Evolutionary conservation across 176 grass and related monocot genomes (phyloP), one percentile per base, ranked within the genome.

Genomic region (Oryza punctata): DNA sequence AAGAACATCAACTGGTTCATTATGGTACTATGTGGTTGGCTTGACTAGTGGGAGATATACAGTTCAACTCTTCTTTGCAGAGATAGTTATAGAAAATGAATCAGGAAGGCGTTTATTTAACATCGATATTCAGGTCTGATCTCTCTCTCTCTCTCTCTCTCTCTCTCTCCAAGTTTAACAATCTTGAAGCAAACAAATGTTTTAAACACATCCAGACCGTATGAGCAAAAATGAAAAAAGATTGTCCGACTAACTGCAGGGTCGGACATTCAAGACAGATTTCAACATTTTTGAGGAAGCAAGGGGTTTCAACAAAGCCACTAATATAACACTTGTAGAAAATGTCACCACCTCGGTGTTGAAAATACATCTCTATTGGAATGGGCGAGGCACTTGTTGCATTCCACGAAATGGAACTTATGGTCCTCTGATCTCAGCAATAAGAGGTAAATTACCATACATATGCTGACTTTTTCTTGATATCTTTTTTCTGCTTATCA

Each of bases 351-450:
- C 78, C 16, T 63, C 60, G 0, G 60, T 83, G 8, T 29, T 93
- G 35, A 79, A 52, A 37, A 86, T 93, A 79, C 85, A 93, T 93
- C 71, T 93, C 15, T 79, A 90, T 19, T 93, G 91, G 91, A 77
- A 28, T 45, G 91, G 91, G 24, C 83, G 84, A 8, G 91, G 91
- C 41, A 90, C 91, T 16, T 90, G 65, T 18, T 79, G 82, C 44
- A 83, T 93, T 72, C 91, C 88, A 37, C 33, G 72, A 9, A 14
- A 83, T 71, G 88, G 82, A 83, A 84, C 82, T 52, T 93, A 93
- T 50, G 91, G 91, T 70, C 91, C 85, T 38, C 73, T 94, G 28
- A 33, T 90, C 1, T 94, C 91, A 70, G 91, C 91, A 77, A 88
- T 94, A 89, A 79, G 72, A 83, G 80, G 79, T 84, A 50, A 69